Conservation (phyloP, 148 eudicot species). For the Rhododendron williamsianum region DNA sequence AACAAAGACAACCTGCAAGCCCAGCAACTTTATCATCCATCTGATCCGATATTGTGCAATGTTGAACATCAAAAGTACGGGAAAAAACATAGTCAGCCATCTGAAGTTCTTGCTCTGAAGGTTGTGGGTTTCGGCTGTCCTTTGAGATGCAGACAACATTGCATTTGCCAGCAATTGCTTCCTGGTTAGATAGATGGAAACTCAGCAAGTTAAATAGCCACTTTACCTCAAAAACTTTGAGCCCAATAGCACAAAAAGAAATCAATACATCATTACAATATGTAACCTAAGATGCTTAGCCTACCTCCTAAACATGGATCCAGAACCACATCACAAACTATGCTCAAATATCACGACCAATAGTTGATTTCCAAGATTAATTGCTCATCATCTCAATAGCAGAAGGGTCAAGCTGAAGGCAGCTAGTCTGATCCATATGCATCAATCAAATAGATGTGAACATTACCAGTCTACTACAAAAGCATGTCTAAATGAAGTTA, state of each 20-base stretch:
- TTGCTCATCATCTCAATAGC: neutral
- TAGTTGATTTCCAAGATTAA: neutral
- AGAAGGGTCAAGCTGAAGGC: neutral
- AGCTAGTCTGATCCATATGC: neutral
- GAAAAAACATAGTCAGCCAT: constrained; percentile 59
- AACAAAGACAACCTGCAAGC: constrained; percentile 40
- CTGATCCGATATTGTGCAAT: constrained; percentile 44
- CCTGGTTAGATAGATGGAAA: constrained; percentile 40
- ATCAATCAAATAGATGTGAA: neutral
- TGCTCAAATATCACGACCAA: neutral
- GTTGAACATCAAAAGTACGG: constrained; percentile 69
- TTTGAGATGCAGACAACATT: constrained; percentile 67
- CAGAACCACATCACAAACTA: neutral
- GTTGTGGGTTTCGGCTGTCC: constrained; percentile 64
- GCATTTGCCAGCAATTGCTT: constrained; percentile 71
- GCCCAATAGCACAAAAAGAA: neutral
- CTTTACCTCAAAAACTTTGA: neutral
- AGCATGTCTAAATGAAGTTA: neutral
- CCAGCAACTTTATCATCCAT: constrained; percentile 45
- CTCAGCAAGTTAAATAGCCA: constrained; percentile 19
- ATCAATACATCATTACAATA: neutral
- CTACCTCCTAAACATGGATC: neutral
- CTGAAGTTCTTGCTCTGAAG: constrained; percentile 51
- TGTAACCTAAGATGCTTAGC: neutral
- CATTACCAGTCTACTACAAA: neutral